Evolutionary conservation across 106 monocot genomes (phyloP).

Genomic region (Iris macrosiphon): DNA sequence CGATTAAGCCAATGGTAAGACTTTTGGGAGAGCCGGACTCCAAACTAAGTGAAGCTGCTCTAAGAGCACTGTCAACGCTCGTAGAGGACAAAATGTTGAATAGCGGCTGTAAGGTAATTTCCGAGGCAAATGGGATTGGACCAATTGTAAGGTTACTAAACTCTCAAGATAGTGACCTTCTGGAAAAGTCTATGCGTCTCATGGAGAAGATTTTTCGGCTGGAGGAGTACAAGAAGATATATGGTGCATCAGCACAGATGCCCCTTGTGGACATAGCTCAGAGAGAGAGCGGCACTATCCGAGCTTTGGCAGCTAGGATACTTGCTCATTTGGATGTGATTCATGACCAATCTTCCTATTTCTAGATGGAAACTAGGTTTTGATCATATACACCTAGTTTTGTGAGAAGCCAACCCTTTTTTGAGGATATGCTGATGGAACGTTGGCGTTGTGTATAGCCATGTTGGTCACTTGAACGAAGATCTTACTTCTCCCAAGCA

Average conservation of each 20-base stretch:
- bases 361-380: constrained; percentile 5
- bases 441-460: too few relatives aligned
- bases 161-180: constrained; percentile 8
- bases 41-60: constrained; percentile 12
- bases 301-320: constrained; percentile 26
- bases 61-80: constrained; percentile 24
- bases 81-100: constrained; percentile 18
- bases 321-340: constrained; percentile 28
- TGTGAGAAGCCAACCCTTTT: too few relatives aligned
- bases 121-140: constrained; percentile 2
- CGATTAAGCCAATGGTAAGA: constrained; percentile 16
- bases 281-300: constrained; percentile 8
- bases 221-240: constrained; percentile 19
- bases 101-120: constrained; percentile 19
- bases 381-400: too few relatives aligned
- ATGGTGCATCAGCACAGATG: constrained; percentile 29
- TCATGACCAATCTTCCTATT: constrained; percentile 33
- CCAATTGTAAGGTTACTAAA: constrained; percentile 15
- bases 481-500: too few relatives aligned
- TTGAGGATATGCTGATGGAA: too few relatives aligned
- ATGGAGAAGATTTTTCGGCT: constrained; percentile 28
- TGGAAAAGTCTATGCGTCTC: constrained; percentile 9
- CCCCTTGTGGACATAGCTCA: constrained; percentile 29
- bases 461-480: too few relatives aligned
- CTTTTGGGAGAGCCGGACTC: constrained; percentile 14